Base-by-base conservation (phyloP, 1,139 yeast species). In the Yamadazyma mexicana region DNA sequence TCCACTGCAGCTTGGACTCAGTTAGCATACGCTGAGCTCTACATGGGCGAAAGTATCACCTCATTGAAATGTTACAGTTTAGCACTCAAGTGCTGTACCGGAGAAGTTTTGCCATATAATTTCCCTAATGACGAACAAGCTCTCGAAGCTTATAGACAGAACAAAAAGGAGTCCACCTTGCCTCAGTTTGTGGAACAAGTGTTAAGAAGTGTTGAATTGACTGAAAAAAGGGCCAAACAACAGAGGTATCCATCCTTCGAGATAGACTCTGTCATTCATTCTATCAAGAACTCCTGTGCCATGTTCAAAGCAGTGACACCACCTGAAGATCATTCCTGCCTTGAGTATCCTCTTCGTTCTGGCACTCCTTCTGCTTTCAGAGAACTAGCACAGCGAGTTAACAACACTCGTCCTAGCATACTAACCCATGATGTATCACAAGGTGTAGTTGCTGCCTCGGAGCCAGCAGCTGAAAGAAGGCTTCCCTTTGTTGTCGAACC, bases 1-100 rank as follows among this genome's bases (percentile, higher is more conserved):
- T 68, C 64, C 45, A 61, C 69, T 1, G 67, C 76, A 2, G 76
- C 73, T 2, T 71, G 77, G 77, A 58, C 69, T 18, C 77, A 71
- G 51, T 57, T 71, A 42, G 76, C 73, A 4, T 71, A 69, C 51
- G 70, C 75, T 43, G 73, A 69, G 38, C 53, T 71, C 33, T 70
- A 68, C 49, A 62, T 69, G 68, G 76, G 76, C 2, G 51, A 55
- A 29, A 61, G 69, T 33, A 46, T 68, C 24, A 39, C 60, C 7
- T 67, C 73, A 1, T 52, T 71, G 31, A 51, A 55, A 39, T 63
- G 71, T 44, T 70, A 70, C 47, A 46, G 58, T 18, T 52, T 56
- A 26, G 68, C 75, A 1, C 50, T 71, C 24, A 54, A 56, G 35
- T 49, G 66, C 4, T 42, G 58, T 15, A 54, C 55, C 1, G 76